Evolutionary conservation across 2,329 filamentous ascomycete genomes (phyloP).

Genomic region (Ampelomyces quisqualis): DNA sequence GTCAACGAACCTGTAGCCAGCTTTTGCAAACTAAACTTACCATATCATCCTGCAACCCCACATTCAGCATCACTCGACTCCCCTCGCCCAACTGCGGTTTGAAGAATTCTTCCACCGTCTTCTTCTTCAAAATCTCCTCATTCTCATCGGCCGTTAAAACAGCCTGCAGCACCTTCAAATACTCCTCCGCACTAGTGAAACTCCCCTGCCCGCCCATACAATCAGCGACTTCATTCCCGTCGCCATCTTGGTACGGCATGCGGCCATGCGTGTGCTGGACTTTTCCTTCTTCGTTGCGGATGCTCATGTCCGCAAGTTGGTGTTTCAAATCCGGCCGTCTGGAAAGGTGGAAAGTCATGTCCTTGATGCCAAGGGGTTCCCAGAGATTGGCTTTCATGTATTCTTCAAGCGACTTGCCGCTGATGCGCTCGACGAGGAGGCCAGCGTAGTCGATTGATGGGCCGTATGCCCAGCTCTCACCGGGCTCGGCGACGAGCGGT

Average conservation of each 20-base stretch:
- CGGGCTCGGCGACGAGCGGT: conserved; percentile 46
- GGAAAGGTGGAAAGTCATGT: conserved; percentile 57
- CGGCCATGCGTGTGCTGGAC: conserved; percentile 3
- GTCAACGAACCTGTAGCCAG: no score
- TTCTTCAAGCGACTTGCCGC: conserved; percentile 55
- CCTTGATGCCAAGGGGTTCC: conserved; percentile 48
- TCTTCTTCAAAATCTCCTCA: conserved; percentile 29
- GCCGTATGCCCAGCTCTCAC: conserved; percentile 55
- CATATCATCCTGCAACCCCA: conserved; percentile 37
- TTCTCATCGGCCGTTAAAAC: conserved; percentile 29
- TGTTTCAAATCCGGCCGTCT: conserved; percentile 24
- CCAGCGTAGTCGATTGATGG: conserved; percentile 53
- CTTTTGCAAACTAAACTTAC: no score
- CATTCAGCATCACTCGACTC: conserved; percentile 22
- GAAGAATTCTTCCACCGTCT: conserved; percentile 33
- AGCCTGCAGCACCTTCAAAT: conserved; percentile 34
- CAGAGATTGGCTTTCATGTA: conserved; percentile 59
- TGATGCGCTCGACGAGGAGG: conserved; percentile 48
- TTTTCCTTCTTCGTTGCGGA: conserved; percentile 21
- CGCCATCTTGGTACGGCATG: conserved; percentile 15
- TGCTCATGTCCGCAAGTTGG: conserved; percentile 32
- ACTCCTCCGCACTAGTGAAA: conserved; percentile 25
- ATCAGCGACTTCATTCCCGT: conserved; percentile 19
- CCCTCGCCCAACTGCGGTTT: conserved; percentile 30
- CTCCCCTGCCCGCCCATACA: conserved; percentile 32